phyloP scores from a whole-genome alignment of 2,329 filamentous ascomycete species.

The Zymoseptoria pseudotritici region DNA sequence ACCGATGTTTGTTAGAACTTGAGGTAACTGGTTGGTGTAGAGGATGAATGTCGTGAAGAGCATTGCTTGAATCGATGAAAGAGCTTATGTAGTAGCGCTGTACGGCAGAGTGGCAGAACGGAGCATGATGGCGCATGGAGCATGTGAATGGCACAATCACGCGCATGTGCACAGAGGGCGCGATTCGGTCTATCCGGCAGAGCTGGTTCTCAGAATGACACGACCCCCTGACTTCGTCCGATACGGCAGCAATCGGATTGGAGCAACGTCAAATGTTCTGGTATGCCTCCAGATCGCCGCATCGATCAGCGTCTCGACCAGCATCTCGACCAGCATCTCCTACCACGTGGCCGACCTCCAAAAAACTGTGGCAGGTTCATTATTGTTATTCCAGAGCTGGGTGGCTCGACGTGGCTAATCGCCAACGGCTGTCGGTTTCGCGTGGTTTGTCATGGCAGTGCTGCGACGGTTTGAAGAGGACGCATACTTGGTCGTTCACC shows the following conservation, averaged over 20 bases:
- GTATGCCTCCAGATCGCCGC: too few species aligned
- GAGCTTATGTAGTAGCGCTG: neutral
- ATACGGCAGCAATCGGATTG: too few species aligned
- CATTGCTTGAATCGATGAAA: neutral
- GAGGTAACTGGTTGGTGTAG: neutral
- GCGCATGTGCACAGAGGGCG: neutral
- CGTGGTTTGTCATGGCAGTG: neutral
- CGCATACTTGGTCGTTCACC: neutral
- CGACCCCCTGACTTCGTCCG: neutral
- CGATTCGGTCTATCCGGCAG: neutral
- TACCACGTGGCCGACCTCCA: too few species aligned
- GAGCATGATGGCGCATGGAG: neutral
- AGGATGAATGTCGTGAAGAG: neutral
- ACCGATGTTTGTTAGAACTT: neutral
- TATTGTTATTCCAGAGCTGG: too few species aligned
- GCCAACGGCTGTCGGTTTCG: too few species aligned
- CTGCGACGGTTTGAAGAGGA: neutral
- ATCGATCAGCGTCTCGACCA: too few species aligned
- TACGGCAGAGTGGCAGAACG: neutral
- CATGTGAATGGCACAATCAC: neutral
- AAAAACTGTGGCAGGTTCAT: too few species aligned
- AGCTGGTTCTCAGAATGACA: neutral
- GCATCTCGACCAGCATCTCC: too few species aligned
- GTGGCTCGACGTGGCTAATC: too few species aligned
- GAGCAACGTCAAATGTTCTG: too few species aligned